Base-by-base conservation (phyloP, 2,329 filamentous ascomycete genomes). In the Colletotrichum sp. region DNA sequence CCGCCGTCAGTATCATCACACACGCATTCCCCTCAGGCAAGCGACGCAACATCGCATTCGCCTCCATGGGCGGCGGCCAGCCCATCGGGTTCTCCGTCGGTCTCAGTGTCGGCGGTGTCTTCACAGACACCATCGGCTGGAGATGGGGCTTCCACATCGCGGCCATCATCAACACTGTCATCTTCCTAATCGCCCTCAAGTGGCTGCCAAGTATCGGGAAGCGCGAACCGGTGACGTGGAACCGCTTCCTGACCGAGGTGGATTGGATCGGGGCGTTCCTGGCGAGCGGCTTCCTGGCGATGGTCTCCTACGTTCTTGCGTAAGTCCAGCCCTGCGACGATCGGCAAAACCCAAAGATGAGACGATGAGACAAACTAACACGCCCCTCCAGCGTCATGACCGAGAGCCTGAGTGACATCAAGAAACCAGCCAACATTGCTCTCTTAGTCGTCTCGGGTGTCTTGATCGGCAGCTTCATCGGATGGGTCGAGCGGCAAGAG, bases 401-500 rank as follows among this genome's bases (percentile, higher is more conserved):
- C 28, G 73, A 72, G 7, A 73, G 70, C 28, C 21, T 43, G n/a
- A 21, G 21, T 5, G 87, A 87, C 13, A 84, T 82, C 79, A 78
- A 21, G 15, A 79, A 85, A 0, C 80, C 87, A 0, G 77, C 80
- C 3, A 90, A 85, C 48, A 86, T 91, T 18, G 83, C 82, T 0
- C 79, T 90, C 2, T 81, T 92, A 0, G 80, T 82, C 2, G 61
- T 88, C 1, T 86, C 87, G 0, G 75, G 88, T 2, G 76, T 84
- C 1, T 77, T 88, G 3, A 80, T 92, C 1, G 86, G 86, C 0
- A 80, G 81, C 0, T 93, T 93, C 77, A 84, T 89, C 2, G 80
- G 87, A 24, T 93, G 91, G 91, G 88, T 91, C 67, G 82, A 84
- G 3, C 84, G 85, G 4, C 91, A 90, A 67, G 88, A 88, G 32